Evolutionary conservation across 2,329 filamentous ascomycete species (phyloP).

Genomic region (Hypoxylon sp.): DNA sequence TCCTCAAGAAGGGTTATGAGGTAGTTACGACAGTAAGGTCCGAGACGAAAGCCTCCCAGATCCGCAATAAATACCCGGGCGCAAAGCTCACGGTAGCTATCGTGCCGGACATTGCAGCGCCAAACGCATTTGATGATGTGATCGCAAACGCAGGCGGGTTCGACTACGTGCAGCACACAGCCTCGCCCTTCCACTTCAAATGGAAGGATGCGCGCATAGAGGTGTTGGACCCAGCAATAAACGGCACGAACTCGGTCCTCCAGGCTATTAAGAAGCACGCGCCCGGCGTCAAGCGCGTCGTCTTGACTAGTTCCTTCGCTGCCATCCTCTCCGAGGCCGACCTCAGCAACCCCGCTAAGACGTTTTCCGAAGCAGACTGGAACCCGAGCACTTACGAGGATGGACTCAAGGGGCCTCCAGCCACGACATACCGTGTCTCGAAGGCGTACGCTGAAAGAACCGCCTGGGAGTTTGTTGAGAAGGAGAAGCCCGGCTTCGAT

Average conservation of each 20-base stretch:
- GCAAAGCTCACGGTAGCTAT: conserved; percentile 68
- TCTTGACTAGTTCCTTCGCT: conserved; percentile 72
- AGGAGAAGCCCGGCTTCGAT: conserved; percentile 63
- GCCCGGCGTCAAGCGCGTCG: conserved; percentile 77
- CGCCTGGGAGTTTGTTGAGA: conserved; percentile 66
- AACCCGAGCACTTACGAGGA: conserved; percentile 67
- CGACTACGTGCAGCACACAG: conserved; percentile 72
- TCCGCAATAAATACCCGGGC: conserved; percentile 64
- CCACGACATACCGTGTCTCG: conserved; percentile 67
- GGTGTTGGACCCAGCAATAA: conserved; percentile 70
- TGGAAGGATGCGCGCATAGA: conserved; percentile 66
- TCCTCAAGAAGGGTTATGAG: conserved; percentile 65
- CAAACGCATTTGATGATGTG: conserved; percentile 79
- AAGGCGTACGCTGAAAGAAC: conserved; percentile 69
- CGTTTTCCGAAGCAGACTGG: conserved; percentile 66
- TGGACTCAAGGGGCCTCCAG: conserved; percentile 56
- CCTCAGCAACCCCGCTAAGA: conserved; percentile 57
- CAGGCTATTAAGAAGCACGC: conserved; percentile 74
- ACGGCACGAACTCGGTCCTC: conserved; percentile 77
- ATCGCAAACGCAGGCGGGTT: conserved; percentile 63
- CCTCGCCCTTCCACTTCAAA: conserved; percentile 71
- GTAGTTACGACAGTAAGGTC: conserved; percentile 71
- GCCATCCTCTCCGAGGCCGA: conserved; percentile 62
- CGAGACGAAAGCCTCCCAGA: conserved; percentile 67
- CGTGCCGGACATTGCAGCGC: conserved; percentile 82